Base-by-base conservation (phyloP, 1,284 basidiomycete species). In the Rhodotorula sp. region DNA sequence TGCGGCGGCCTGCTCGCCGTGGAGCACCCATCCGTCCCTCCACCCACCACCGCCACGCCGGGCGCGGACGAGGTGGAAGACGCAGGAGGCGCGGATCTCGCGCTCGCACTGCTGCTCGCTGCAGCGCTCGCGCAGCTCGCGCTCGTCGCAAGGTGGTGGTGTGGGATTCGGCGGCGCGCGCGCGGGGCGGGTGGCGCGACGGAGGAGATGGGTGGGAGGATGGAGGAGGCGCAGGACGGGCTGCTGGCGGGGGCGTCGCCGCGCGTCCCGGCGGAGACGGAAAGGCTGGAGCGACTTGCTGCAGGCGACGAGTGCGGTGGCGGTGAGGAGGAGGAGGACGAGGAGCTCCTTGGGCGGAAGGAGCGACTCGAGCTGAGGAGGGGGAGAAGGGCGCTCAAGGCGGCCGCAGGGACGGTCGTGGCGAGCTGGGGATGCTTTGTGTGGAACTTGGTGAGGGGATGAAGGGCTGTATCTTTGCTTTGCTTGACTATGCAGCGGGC, bases 1-100 rank as follows among this genome's bases (percentile, higher is more conserved):
- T 54, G 46, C n/a, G 73, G 63, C 25, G 37, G 15, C 13, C 59
- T 74, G 22, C 64, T 72, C 37, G 55, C 67, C 2, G 32, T 57
- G 54, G 62, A 57, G 9, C 17, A 37, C 7, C 32, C 27, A n/a
- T 19, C 27, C 29, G 34, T 37, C 15, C 41, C 48, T 21, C 22
- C 36, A 4, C 19, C 5, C 21, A 9, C 32, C 21, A 2, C 32
- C 34, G 7, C 27, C 34, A 27, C 50, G 8, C 3, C n/a, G 50
- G 21, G 50, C n/a, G 61, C 39, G 17, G 48, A 21, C 25, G 25
- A 37, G 36, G 17, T 12, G 39, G 56, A 29, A 21, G 46, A 60
- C 39, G 50, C 1, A 15, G 29, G 22, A 25, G 34, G 44, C 32
- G 32, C 22, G 61, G 27, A 50, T 29, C 13, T 53, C 27, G 65